Evolutionary conservation across 228 moss, liverwort and hornwort species (phyloP).

Genomic region (Sphagnum magellanicum): DNA sequence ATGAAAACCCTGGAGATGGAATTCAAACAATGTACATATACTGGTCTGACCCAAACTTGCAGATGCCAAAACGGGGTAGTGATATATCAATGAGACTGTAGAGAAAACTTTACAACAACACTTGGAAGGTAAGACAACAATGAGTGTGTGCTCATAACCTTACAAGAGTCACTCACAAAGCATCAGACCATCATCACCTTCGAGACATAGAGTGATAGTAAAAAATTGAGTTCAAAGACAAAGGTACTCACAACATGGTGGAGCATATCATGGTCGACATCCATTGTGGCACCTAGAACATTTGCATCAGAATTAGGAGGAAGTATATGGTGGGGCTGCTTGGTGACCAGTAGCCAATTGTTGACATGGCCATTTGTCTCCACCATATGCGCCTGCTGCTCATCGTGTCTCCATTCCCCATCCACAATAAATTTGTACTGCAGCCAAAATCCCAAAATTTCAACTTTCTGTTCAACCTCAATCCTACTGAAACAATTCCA

Average conservation of each 20-base stretch:
- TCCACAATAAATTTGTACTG: slow-evolving; percentile 98
- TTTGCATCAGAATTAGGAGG: slow-evolving; percentile 40
- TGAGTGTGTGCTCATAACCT: too few species aligned
- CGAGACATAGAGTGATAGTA: too few species aligned
- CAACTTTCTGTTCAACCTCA: not conserved
- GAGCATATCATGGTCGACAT: slow-evolving; percentile 80
- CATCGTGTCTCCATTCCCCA: slow-evolving; percentile 95
- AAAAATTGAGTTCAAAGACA: not conserved
- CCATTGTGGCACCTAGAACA: slow-evolving; percentile 73
- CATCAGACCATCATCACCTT: too few species aligned
- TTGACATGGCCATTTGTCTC: slow-evolving; percentile 90
- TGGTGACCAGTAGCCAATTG: slow-evolving; percentile 80
- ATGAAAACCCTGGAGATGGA: not conserved
- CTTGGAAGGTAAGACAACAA: too few species aligned
- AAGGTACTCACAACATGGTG: slow-evolving; percentile 52
- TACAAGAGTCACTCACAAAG: too few species aligned
- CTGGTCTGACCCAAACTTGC: not conserved
- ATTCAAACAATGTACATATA: not conserved
- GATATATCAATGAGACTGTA: not conserved
- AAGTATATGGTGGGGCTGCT: slow-evolving; percentile 47
- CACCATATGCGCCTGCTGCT: slow-evolving; percentile 67
- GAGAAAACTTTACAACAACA: too few species aligned
- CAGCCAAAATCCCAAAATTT: slow-evolving; percentile 13
- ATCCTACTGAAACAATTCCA: not conserved
- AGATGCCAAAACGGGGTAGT: not conserved